Base-by-base conservation (phyloP, 345 rosid species). In the Noccaea bulbosa region DNA sequence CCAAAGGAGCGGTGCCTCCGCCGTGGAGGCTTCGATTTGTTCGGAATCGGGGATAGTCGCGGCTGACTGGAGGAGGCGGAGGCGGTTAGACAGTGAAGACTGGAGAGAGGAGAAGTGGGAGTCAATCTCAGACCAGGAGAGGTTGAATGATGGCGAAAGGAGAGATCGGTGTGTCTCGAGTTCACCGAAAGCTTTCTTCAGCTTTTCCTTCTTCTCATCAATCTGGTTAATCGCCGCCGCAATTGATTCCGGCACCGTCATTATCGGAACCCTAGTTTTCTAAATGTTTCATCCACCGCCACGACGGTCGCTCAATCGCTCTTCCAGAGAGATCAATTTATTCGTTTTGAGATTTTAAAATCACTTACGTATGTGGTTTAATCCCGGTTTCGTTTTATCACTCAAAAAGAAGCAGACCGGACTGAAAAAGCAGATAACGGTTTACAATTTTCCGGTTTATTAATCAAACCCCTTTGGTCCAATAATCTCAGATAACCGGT, bases 51-150 rank as follows among this genome's bases (percentile, higher is more conserved):
- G 45, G 35, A 20, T 4, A 62, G 41, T 9, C 12, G 71, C 64
- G 27, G 56, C 58, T n/a, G 85, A 72, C 50, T 83, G 79, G 59
- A 87, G 89, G 69, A 64, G 70, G 35, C 63, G 79, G 69, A 87
- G 80, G 6, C 89, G 84, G 61, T 40, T 70, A 7, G 62, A 30
- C 48, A 84, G 72, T 24, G 80, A 72, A 52, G 75, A 27, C 32
- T 83, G 81, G 22, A 76, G 56, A 5, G 87, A 64, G 65, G 88
- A 46, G 75, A 90, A 88, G 85, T 88, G 87, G 40, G 88, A 58
- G 62, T 85, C 91, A 76, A 92, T 54, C 60, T 85, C 88, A 38
- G 84, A 52, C 95, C 96, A 90, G 7, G 86, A 67, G 59, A 86
- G 72, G 16, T 81, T 11, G 65, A 79, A 77, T 14, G 90, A 77